Evolutionary conservation across 2,329 filamentous ascomycete genomes (phyloP), one percentile per base, ranked within the genome.

Genomic region (Alternaria longipes): DNA sequence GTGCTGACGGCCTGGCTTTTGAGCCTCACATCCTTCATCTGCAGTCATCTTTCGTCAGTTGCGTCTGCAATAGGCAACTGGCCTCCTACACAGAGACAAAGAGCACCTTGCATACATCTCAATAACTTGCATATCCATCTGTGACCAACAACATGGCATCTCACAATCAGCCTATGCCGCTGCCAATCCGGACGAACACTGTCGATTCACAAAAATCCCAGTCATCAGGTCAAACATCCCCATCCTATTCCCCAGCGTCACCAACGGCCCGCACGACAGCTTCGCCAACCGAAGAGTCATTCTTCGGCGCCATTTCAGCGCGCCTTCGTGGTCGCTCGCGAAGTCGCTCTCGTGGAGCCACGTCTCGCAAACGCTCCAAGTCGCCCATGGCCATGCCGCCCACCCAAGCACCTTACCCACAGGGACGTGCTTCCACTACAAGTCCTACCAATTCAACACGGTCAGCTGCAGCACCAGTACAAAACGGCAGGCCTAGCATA

Each of bases 261-360:
- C 72, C 70, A 12, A 69, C 65, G n/a, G 68, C 69, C 16, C 66
- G 62, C 52, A 54, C 55, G 8, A 32, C 51, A 41, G 52, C 69
- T 16, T 75, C 71, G 8, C 72, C 74, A 9, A 67, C 70, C 30
- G 73, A 78, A 49, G 65, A 71, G 28, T 71, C 70, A 2, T 80
- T 80, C 67, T 78, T 80, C 57, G 72, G 73, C 26, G 73, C 75
- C 54, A 76, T 80, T 63, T 70, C 71, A 45, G 67, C 72, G 22
- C 69, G 72, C 44, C 70, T 80, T 26, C 68, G 71, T 26, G 74
- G 74, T 18, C 73, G 76, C 32, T 79, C 77, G 41, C 68, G 73
- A 50, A 78, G 75, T 51, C 72, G 73, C 8, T 76, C 75, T 8
- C 73, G 74, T 32, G 56, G 42, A 16, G 57, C 57, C 28, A 66